Evolutionary conservation across 176 grass and related monocot species (phyloP).

Genomic region (Oryza meridionalis): DNA sequence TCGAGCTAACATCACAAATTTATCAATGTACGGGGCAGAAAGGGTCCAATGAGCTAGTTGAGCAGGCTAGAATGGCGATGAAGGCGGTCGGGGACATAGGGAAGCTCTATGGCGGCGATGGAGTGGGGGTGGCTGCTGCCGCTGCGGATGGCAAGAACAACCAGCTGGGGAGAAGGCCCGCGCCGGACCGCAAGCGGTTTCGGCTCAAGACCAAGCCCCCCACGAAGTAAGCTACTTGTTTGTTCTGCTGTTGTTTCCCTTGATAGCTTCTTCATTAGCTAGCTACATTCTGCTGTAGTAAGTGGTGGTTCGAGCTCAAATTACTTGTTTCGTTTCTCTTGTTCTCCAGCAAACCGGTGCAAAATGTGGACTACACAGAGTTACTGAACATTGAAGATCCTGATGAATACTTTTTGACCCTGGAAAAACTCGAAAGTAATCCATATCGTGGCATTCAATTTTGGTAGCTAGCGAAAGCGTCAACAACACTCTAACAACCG

Average conservation of each 20-base stretch:
- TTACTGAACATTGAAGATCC: slow-evolving; percentile 49
- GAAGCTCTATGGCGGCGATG: slow-evolving; percentile 33
- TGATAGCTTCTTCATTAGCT: slow-evolving; percentile 12
- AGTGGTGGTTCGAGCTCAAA: slow-evolving; percentile 14
- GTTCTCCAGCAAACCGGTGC: slow-evolving; percentile 47
- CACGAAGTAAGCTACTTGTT: slow-evolving; percentile 40
- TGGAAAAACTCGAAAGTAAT: slow-evolving; percentile 58
- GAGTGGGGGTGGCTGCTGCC: not conserved
- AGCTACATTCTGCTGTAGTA: not conserved
- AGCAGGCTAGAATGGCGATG: slow-evolving; percentile 38
- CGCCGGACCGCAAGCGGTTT: slow-evolving; percentile 44
- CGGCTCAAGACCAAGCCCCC: slow-evolving; percentile 40
- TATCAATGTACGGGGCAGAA: slow-evolving; percentile 1
- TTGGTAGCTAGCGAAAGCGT: not conserved
- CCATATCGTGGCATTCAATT: slow-evolving; percentile 8
- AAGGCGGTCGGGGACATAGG: slow-evolving; percentile 31
- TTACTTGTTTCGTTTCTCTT: slow-evolving; percentile 35
- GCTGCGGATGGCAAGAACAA: slow-evolving; percentile 33
- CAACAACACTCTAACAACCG: slow-evolving; percentile 25
- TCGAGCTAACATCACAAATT: slow-evolving; percentile 7
- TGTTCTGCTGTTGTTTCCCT: slow-evolving; percentile 24
- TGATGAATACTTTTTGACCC: slow-evolving; percentile 34
- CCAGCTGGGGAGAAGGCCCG: slow-evolving; percentile 43
- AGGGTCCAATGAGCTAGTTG: slow-evolving; percentile 41
- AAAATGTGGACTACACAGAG: slow-evolving; percentile 42